Evolutionary conservation across 1,284 basidiomycete species (phyloP), one percentile per base, ranked within the genome.

Genomic region (Sanguinoderma infundibulare): DNA sequence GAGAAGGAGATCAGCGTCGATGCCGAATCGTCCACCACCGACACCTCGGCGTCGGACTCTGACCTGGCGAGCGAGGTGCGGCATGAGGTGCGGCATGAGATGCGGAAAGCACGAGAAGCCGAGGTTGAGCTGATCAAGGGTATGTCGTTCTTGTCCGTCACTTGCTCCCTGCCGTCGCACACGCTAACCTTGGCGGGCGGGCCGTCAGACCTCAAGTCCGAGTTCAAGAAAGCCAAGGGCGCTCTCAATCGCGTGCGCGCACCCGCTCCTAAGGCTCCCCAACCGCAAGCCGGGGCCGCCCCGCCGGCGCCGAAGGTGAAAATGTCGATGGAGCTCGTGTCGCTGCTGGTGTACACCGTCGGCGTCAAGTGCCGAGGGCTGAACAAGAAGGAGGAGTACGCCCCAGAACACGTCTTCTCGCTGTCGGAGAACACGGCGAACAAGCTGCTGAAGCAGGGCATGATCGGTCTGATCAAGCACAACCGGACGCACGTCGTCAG

Each of bases 301-400:
- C 38, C 53, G 3, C 20, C n/a, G 40, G 5, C 60, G 44, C 69
- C 73, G 5, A 88, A 87, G 73, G 76, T 77, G 24, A 86, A 84
- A 68, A 94, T 97, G 87, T 93, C 95, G 0, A 73, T 84, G 17
- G 81, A 82, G 2, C 84, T 99, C 1, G 85, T 88, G 1, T 83
- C 85, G 0, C 83, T 98, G 15, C 84, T 98, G 9, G 90, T 99
- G 22, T 99, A 99, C 75, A 98, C 97, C 2, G 87, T 97, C 46
- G 98, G 97, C 12, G 96, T 99, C 68, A 97, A 97, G 74, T 98
- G 91, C 69, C 90, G 90, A 40, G 96, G 97, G 0, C 86, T 99
- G 73, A 94, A 95, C 77, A 92, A 95, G 77, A 91, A 96, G 66
- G 91, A 95, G 66, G 79, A 83, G 34, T 99, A 99, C 73, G 90